Conservation (phyloP, 768 basidiomycete genomes). For the Termitomyces sp. region DNA sequence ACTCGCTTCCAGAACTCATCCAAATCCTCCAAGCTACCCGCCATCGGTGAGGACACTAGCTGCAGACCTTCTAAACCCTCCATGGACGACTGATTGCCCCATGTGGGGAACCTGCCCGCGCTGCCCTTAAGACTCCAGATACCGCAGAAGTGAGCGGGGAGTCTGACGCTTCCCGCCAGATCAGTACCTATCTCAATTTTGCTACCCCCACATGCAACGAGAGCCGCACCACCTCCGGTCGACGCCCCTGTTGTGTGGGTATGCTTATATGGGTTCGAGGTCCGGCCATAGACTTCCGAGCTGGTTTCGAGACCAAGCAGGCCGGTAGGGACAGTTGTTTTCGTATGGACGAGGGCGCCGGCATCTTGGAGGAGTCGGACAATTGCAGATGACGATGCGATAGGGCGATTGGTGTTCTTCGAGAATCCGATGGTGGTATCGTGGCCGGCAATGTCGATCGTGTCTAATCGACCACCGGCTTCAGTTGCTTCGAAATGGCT, state of each 20-base stretch:
- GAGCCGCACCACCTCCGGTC: conserved; percentile 66
- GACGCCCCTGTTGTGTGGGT: conserved; percentile 58
- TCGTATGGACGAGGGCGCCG: conserved; percentile 61
- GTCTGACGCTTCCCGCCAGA: conserved; percentile 68
- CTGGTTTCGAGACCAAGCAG: conserved; percentile 52
- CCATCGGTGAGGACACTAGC: conserved; percentile 55
- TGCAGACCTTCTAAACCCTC: conserved; percentile 57
- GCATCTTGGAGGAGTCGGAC: conserved; percentile 55
- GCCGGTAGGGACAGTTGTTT: conserved; percentile 59
- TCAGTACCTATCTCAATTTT: conserved; percentile 73
- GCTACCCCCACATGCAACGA: conserved; percentile 61
- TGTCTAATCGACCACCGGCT: conserved; percentile 28
- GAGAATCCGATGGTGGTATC: conserved; percentile 65
- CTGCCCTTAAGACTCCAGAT: conserved; percentile 64
- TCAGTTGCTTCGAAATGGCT: background rate
- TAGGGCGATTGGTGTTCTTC: conserved; percentile 40
- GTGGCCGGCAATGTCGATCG: conserved; percentile 48
- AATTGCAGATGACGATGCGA: conserved; percentile 44
- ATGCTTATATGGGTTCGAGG: conserved; percentile 59
- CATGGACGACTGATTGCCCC: conserved; percentile 42
- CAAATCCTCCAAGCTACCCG: conserved; percentile 56
- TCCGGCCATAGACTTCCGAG: conserved; percentile 60
- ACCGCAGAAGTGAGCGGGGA: conserved; percentile 73
- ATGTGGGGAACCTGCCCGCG: conserved; percentile 50
- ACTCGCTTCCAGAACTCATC: conserved; percentile 64